Conservation (phyloP, 345 rosid genomes). For the Firmiana major region DNA sequence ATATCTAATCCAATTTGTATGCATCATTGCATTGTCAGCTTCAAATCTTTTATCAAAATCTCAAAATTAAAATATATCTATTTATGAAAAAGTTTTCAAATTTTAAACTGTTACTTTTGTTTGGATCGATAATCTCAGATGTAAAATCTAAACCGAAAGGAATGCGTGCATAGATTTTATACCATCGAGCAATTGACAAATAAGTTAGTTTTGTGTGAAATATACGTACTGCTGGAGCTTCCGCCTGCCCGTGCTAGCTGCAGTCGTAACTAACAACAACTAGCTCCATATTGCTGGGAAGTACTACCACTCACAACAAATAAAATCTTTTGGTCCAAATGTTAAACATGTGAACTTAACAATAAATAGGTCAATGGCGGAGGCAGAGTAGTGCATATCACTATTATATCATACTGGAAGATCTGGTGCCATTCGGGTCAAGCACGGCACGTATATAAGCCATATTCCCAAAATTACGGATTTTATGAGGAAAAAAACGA, state of each 20-base stretch:
- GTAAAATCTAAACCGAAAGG: no score
- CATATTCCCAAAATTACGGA: neutral
- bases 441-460: neutral
- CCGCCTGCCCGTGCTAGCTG: neutral
- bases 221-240: no score
- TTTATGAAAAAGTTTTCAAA: no score
- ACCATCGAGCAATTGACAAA: no score
- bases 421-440: neutral
- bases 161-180: no score
- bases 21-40: neutral
- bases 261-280: neutral
- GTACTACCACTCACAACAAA: no score
- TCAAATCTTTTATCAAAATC: neutral
- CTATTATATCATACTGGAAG: neutral
- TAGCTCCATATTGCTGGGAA: neutral
- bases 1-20: neutral
- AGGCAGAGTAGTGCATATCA: neutral
- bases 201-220: no score
- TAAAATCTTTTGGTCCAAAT: neutral
- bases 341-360: neutral
- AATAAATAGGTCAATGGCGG: neutral
- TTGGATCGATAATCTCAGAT: no score
- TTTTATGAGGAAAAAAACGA: neutral
- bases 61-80: neutral
- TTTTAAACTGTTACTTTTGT: no score